Evolutionary conservation across 768 basidiomycete genomes (phyloP), one percentile per base, ranked within the genome.

Genomic region (Daedaleopsis sinensis): DNA sequence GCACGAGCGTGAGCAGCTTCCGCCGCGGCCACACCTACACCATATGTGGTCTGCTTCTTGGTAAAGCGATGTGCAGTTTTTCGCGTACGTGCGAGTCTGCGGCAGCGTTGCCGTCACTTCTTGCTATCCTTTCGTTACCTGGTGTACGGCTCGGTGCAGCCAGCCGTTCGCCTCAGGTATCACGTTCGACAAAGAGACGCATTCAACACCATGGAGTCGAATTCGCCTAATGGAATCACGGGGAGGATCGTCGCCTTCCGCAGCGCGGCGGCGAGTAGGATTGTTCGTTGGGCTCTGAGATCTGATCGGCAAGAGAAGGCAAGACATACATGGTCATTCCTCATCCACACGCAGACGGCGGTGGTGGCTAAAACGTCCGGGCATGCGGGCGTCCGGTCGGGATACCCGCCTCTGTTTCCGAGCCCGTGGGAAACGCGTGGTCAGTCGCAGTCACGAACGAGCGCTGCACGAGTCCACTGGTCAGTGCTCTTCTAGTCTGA

Each of bases 381-480:
- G 27, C 27, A 7, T 42, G 39, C 39, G 39, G 39, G 21, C 47
- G 21, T 24, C 23, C 47, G 47, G 1, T 21, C 47, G 21, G 47
- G 47, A 49, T 49, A 11, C 47, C 18, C 39, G 27, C 27, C 27
- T 32, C 4, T 32, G 44, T 21, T 21, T 49, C 47, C 47, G 23
- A 27, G 47, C 47, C 15, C 16, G 44, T n/a, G 4, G n/a, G 9
- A 21, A 21, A 18, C 9, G 47, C 47, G 47, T 13, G 21, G 13
- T 49, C 19, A 49, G 23, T 49, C 47, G 24, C 47, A 49, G 24
- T 49, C 47, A 49, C 47, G 47, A 49, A 21, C 47, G 47, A 49
- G 23, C 9, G 47, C 2, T 42, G 18, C 39, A 42, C 39, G 39
- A 12, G 39, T 42, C 18, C 3, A 12, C 18, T 42, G 39, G 39